These are phyloP conservation scores for Saccharomyces hybrid DNA, from an alignment of 1,139 yeast genomes.

Conservation along the genomic window DNA sequence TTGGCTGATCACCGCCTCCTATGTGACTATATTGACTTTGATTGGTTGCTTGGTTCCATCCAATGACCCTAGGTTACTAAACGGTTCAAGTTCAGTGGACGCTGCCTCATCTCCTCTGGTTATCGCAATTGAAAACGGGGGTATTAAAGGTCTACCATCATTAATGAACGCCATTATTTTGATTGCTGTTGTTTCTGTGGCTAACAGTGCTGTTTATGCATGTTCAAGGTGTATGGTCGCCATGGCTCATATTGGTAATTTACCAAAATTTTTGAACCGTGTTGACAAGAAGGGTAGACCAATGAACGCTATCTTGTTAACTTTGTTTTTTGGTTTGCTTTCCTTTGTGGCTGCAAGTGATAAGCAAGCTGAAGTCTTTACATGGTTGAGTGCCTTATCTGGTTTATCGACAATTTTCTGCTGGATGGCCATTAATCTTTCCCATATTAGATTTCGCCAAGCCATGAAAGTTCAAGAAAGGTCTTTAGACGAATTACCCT, in stretches of 20 bases:
- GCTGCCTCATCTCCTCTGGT: conserved; percentile 49
- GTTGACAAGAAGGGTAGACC: conserved; percentile 64
- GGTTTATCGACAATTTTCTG: conserved; percentile 61
- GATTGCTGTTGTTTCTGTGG: conserved; percentile 61
- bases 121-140: conserved; percentile 43
- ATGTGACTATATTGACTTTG: conserved; percentile 51
- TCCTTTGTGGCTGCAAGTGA: conserved; percentile 57
- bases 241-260: conserved; percentile 55
- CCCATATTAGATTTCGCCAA: conserved; percentile 55
- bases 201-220: conserved; percentile 58
- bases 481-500: conserved; percentile 44
- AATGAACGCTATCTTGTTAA: conserved; percentile 45
- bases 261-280: conserved; percentile 50
- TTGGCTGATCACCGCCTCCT: conserved; percentile 65
- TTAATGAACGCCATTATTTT: conserved; percentile 45
- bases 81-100: conserved; percentile 40
- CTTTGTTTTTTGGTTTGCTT: conserved; percentile 47
- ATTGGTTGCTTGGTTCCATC: conserved; percentile 66
- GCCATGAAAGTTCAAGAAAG: conserved; percentile 50
- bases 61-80: conserved; percentile 43
- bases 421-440: conserved; percentile 56
- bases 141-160: conserved; percentile 42
- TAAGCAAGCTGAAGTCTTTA: conserved; percentile 49
- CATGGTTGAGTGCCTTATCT: conserved; percentile 60
- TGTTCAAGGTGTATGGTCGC: conserved; percentile 61